Evolutionary conservation across 2,329 filamentous ascomycete species (phyloP).

Genomic region (Cladosporium phlei): DNA sequence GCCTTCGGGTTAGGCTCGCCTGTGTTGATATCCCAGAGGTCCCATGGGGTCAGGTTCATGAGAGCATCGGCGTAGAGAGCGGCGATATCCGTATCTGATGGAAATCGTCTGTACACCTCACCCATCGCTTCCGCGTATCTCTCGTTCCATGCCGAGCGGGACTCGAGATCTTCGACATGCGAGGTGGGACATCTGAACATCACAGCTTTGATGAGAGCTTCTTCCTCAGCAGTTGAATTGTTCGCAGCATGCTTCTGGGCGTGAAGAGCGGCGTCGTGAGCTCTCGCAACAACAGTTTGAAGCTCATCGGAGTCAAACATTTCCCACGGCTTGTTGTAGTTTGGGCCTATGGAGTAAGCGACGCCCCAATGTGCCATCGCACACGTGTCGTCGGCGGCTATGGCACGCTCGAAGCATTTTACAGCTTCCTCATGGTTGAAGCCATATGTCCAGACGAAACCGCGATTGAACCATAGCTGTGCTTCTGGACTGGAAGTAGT

Average conservation of each 20-base stretch:
- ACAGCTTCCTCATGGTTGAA: constrained; percentile 73
- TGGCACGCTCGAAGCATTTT: constrained; percentile 58
- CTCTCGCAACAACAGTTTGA: constrained; percentile 29
- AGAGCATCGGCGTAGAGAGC: constrained; percentile 60
- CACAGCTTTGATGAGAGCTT: constrained; percentile 60
- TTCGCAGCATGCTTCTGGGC: constrained; percentile 33
- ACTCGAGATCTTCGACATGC: neutral
- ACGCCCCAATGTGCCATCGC: constrained; percentile 66
- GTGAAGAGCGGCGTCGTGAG: constrained; percentile 42
- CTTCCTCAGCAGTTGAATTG: constrained; percentile 50
- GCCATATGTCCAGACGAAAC: constrained; percentile 65
- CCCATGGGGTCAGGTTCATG: constrained; percentile 63
- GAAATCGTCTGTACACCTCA: constrained; percentile 48
- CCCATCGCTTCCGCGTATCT: constrained; percentile 60
- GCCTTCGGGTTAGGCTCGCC: constrained; percentile 53
- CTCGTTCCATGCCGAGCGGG: constrained; percentile 45
- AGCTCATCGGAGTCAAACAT: constrained; percentile 62
- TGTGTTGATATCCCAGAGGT: constrained; percentile 58
- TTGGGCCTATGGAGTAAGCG: constrained; percentile 67
- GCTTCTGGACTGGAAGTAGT: constrained; percentile 49
- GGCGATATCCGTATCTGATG: constrained; percentile 57
- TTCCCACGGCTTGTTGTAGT: constrained; percentile 76
- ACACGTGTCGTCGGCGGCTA: constrained; percentile 50
- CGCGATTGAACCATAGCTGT: constrained; percentile 66
- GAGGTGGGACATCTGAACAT: constrained; percentile 25